Base-by-base conservation (phyloP, 2,329 filamentous ascomycete genomes). In the Cladosporium oxysporum region DNA sequence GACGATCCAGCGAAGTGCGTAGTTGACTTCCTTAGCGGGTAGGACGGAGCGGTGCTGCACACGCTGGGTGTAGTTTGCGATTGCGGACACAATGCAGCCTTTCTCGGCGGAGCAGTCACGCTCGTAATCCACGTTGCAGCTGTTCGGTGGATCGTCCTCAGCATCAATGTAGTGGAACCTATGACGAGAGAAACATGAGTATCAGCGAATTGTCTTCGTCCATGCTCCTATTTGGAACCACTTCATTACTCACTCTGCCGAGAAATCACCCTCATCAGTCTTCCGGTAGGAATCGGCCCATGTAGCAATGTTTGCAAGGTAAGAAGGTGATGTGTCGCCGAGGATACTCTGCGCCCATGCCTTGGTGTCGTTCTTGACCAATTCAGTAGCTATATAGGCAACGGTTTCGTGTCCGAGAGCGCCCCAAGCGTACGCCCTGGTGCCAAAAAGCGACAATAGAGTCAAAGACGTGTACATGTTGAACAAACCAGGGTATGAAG, bases 241-340 rank as follows among this genome's bases (percentile, higher is more conserved):
- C 2, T 35, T 35, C 21, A 26, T 6, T 29, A 58, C 33, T 16
- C n/a, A 41, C 33, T 37, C 57, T 0, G 80, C 76, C 16, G 78
- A 81, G 75, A 82, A 86, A 49, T 72, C 72, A 8, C 84, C 84
- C 33, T 74, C 83, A n/a, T 75, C 69, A 1, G 81, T 83, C 61
- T 78, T 77, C 29, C 83, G 81, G 71, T 83, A 86, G 33, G 73
- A 75, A 69, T 86, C 84, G 1, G 84, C 83, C 83, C 84, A 86
- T 1, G 82, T 83, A 14, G 84, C 83, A 18, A 85, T 77, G 64
- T 79, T 81, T 59, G 82, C 83, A 16, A 85, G 77, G 71, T 85
- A 86, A 23, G 77, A 76, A 26, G 55, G 23, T 21, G 76, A 74
- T 47, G 81, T 80, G 62, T 75, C 72, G 64, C 75, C 76, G 6